These are phyloP conservation scores for Monosporozyma aerobia DNA, from an alignment of 805 yeast species.

Conservation along the genomic window DNA sequence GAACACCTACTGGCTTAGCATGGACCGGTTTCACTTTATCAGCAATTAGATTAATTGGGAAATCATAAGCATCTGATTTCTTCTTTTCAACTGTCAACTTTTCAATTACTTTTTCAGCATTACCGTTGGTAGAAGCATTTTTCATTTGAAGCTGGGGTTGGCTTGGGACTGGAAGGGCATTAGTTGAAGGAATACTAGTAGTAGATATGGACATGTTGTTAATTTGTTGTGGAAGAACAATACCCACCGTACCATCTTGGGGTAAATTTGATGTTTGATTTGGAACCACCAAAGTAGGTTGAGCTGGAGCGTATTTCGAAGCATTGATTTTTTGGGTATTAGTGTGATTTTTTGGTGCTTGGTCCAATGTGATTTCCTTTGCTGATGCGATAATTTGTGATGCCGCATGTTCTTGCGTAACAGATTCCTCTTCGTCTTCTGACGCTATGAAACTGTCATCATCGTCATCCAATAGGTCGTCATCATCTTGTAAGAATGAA, in stretches of 20 bases:
- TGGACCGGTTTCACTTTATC: slow-evolving; percentile 29
- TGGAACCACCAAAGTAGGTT: neutral
- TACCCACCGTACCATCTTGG: slow-evolving; percentile 4
- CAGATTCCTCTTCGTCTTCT: slow-evolving; percentile 18
- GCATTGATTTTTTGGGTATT: neutral
- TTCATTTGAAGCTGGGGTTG: neutral
- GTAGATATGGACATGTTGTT: neutral
- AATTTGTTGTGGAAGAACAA: slow-evolving; percentile 13
- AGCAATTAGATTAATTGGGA: slow-evolving; percentile 49
- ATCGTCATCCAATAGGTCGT: slow-evolving; percentile 39
- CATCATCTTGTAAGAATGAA: slow-evolving; percentile 36
- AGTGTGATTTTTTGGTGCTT: neutral
- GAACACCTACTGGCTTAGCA: slow-evolving; percentile 32
- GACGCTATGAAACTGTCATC: slow-evolving; percentile 24
- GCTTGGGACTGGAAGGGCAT: neutral
- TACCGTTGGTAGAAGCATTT: neutral
- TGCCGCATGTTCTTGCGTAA: neutral
- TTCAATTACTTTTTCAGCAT: slow-evolving; percentile 16
- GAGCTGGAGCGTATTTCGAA: slow-evolving; percentile 3
- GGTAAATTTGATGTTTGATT: neutral
- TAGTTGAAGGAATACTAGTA: neutral
- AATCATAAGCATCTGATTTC: slow-evolving; percentile 71
- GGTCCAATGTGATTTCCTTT: neutral
- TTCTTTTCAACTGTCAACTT: slow-evolving; percentile 41
- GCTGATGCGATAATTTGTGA: neutral